Percentiles rank a stretch among this genome's conserved stretches.
phyloP scores from a whole-genome alignment of 2,329 filamentous ascomycete genomes.

The Trichoderma oligosporum region DNA sequence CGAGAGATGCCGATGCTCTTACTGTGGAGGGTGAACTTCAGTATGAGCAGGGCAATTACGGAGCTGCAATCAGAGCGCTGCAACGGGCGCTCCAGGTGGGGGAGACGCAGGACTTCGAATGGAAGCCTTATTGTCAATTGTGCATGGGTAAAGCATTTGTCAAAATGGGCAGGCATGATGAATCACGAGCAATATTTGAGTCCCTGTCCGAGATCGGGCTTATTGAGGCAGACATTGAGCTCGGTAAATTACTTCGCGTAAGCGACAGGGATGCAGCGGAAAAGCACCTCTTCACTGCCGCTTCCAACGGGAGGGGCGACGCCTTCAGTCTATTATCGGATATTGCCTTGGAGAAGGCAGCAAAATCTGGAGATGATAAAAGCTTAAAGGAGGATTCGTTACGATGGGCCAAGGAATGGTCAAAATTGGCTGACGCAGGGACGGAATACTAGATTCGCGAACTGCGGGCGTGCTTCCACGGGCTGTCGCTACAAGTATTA shows the following conservation, averaged over 20 bases:
- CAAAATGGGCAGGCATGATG: constrained; percentile 23
- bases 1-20: constrained; percentile 36
- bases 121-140: constrained; percentile 28
- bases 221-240: constrained; percentile 28
- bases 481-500: no score
- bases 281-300: constrained; percentile 29
- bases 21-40: constrained; percentile 33
- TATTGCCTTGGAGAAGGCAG: constrained; percentile 27
- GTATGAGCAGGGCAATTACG: constrained; percentile 25
- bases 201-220: constrained; percentile 24
- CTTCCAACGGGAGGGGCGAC: constrained; percentile 25
- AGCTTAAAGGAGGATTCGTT: constrained; percentile 23
- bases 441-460: constrained; percentile 23
- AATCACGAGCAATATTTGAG: constrained; percentile 28
- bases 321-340: constrained; percentile 32
- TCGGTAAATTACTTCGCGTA: constrained; percentile 27
- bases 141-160: constrained; percentile 28
- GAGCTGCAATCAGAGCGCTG: constrained; percentile 24
- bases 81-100: constrained; percentile 27
- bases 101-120: constrained; percentile 27
- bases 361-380: constrained; percentile 19
- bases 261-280: constrained; percentile 25
- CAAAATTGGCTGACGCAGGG: constrained; percentile 29
- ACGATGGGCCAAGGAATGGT: constrained; percentile 36
- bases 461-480: background rate